Evolutionary conservation across 116 monocot genomes (phyloP).

Genomic region (Dioscorea cayenensis): DNA sequence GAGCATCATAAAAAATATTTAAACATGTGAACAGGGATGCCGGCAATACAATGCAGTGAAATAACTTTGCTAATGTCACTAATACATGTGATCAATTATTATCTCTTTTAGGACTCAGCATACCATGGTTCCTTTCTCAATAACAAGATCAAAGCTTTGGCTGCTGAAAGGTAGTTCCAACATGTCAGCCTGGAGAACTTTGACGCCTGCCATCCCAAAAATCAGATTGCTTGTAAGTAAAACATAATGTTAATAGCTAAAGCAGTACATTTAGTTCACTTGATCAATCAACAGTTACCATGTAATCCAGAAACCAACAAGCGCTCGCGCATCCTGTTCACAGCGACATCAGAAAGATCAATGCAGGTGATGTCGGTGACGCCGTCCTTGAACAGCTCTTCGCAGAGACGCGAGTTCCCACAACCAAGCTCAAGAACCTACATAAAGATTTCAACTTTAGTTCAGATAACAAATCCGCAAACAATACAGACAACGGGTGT

Average conservation of each 20-base stretch:
- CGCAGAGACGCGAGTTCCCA: slow-evolving; percentile 73
- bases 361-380: slow-evolving; percentile 68
- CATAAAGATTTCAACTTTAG: not conserved
- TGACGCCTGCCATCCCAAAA: slow-evolving; percentile 38
- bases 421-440: slow-evolving; percentile 89
- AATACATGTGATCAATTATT: no score
- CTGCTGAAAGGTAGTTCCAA: slow-evolving; percentile 62
- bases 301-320: slow-evolving; percentile 39
- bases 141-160: slow-evolving; percentile 70
- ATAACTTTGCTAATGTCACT: no score
- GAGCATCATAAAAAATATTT: no score
- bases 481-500: not conserved
- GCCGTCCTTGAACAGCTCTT: slow-evolving; percentile 59
- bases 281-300: slow-evolving; percentile 26
- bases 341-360: slow-evolving; percentile 71
- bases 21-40: no score
- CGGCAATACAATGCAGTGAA: no score
- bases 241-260: not conserved
- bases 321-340: slow-evolving; percentile 53
- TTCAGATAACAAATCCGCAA: not conserved
- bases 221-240: not conserved
- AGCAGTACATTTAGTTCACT: no score
- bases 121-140: slow-evolving; percentile 99
- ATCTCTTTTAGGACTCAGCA: no score
- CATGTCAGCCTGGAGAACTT: slow-evolving; percentile 85